Base-by-base conservation (phyloP, 495 filamentous ascomycete species). In the Aspergillus egyptiacus region DNA sequence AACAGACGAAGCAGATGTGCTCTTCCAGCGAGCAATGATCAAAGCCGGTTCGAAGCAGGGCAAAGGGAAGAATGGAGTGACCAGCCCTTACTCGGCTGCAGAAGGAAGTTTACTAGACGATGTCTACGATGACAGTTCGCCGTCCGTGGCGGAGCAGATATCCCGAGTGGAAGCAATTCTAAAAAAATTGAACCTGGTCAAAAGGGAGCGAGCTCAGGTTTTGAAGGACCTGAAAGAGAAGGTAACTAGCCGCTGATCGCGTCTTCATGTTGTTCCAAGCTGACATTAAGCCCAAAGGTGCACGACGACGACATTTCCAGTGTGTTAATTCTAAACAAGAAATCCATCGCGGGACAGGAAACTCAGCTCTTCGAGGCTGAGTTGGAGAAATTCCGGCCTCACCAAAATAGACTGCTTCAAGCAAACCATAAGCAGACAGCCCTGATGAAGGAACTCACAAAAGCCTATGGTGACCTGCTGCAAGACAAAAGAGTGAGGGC, bases 161-260 rank as follows among this genome's bases (percentile, higher is more conserved):
- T 70, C 78, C 18, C 81, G 80, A 59, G 87, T 98, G 9, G 94
- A 97, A 63, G 89, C 94, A 24, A 81, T 96, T 25, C 69, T 98
- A 44, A 89, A 91, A 74, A 95, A 87, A 63, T 64, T 98, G 53
- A 91, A 91, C 58, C 72, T 96, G 25, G 82, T 97, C 59, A 96
- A 96, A 71, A 76, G 85, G 50, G 93, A 98, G 65, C 74, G 93
- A 47, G 75, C 81, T 32, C 90, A 96, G 63, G 89, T 97, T 14
- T 73, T 98, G 54, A 96, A 95, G 68, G 93, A 98, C 65, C 70
- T 97, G 48, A 98, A 97, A 67, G 90, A 96, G 39, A 96, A 95
- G 83, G 93, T 95, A 66, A 49, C 73, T 56, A 37, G 2, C 47
- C n/a, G 10, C 14, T 6, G 0, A 1, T 15, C 2, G 15, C 2